Evolutionary conservation across 805 yeast genomes (phyloP), one percentile per base, ranked within the genome.

Genomic region (Candida dendrica): DNA sequence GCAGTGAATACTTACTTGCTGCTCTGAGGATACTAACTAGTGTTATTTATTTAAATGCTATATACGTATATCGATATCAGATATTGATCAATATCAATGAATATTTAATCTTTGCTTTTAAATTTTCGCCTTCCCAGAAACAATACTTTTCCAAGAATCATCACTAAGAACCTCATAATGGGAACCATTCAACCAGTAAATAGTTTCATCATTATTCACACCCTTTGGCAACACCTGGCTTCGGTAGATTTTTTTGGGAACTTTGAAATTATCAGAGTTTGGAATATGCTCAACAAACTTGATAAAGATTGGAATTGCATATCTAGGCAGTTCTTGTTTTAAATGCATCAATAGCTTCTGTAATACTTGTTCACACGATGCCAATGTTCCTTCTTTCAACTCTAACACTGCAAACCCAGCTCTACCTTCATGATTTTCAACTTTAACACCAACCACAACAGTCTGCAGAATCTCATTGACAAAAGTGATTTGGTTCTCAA

Each of bases 341-440:
- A 72, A 57, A 36, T 60, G 55, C 24, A 47, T 34, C 9, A 74
- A 64, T 33, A 78, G 46, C 11, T 60, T 60, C 6, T 63, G 51
- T 38, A 79, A 60, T 3, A 77, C 56, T 13, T 55, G 48, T 15
- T 48, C 49, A 8, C 51, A 49, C 7, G 60, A 58, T 2, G 59
- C 39, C 9, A 50, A 48, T 7, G 39, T 35, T 1, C 37, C 39
- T 14, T 70, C 71, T 10, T 58, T 55, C 3, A 80, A 72, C 54
- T 82, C 81, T 11, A 89, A 56, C 2, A 87, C 82, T 0, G 93
- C 95, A 60, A 84, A 86, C 0, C 98, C 97, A 13, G 96, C 95
- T 52, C 96, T 74, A 32, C 98, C 98, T 63, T 90, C 98, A 56
- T 90, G 95, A 41, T 80, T 73, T 4, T 91, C 93, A 9, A 90